Evolutionary conservation across 176 grass and related monocot species (phyloP), one percentile per base, ranked within the genome.

Genomic region (Microstegium vimineum): DNA sequence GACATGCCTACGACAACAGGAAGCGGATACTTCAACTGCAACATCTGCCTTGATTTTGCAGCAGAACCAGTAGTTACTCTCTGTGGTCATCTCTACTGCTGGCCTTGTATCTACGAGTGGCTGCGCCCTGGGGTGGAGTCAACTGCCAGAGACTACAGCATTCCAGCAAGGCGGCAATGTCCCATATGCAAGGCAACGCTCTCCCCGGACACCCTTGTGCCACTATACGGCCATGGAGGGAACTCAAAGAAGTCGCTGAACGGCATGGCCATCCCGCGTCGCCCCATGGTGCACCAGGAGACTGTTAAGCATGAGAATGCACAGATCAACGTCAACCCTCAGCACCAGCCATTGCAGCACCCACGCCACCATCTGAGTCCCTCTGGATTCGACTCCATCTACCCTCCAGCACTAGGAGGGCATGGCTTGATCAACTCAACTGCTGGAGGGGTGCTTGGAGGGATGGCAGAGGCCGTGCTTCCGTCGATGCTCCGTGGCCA

Each of bases 21-120:
- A 78, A 88, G 62, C 15, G 84, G 77, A 52, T 74, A 73, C 83
- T 99, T 96, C 3, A 86, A 92, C 69, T 99, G 97, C 87, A 99
- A 90, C 82, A 99, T 99, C 30, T 99, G 97, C 82, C 90, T 96
- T 37, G 91, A 99, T 64, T 94, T 87, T 5, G 90, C 90, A 6
- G 81, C 83, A 25, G 93, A 99, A n/a, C 97, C 97, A 4, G 89
- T 99, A 10, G 89, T 92, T 54, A 99, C 97, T 1, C 75, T 94
- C n/a, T 99, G 97, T 37, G 97, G 93, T 23, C 97, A 99, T 77
- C 93, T 99, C 43, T 99, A 99, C 74, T 99, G 97, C 83, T 94
- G 97, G 93, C 87, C 97, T 33, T 99, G 97, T 88, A 94, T 99
- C 77, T 90, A 96, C 20, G 81, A 87, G 71, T 99, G 97, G 97